Evolutionary conservation across 305 asterid genomes (phyloP).

Genomic region (Ajuga reptans): DNA sequence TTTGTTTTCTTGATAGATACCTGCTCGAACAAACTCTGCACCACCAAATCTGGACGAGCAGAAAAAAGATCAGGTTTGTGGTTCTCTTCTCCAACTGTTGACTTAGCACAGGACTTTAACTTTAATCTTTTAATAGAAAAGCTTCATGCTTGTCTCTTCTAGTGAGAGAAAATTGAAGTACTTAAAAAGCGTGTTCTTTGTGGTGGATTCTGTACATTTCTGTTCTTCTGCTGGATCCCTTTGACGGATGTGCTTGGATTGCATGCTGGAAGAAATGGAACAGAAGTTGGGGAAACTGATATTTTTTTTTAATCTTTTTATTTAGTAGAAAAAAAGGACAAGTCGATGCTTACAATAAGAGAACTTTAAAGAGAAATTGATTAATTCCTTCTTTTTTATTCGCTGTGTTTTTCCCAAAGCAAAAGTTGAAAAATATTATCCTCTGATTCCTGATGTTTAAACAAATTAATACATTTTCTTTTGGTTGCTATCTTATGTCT

Average conservation of each 20-base stretch:
- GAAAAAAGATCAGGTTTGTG: constrained; percentile 62
- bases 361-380: neutral
- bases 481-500: neutral
- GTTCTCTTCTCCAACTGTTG: constrained; percentile 13
- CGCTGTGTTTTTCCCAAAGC: neutral
- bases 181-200: neutral
- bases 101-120: neutral
- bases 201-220: neutral
- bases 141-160: neutral
- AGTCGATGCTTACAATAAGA: neutral
- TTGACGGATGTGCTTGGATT: neutral
- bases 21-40: constrained; percentile 85
- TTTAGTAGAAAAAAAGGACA: neutral
- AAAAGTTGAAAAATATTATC: neutral
- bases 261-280: neutral
- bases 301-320: neutral
- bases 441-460: neutral
- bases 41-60: constrained; percentile 93
- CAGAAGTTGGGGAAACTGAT: neutral
- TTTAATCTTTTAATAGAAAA: neutral
- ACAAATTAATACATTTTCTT: neutral
- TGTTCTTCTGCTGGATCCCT: neutral
- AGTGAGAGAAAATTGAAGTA: neutral
- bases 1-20: constrained; percentile 37
- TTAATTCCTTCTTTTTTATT: neutral